Evolutionary conservation across 768 basidiomycete species (phyloP).

Genomic region (Amanita jacksonii): DNA sequence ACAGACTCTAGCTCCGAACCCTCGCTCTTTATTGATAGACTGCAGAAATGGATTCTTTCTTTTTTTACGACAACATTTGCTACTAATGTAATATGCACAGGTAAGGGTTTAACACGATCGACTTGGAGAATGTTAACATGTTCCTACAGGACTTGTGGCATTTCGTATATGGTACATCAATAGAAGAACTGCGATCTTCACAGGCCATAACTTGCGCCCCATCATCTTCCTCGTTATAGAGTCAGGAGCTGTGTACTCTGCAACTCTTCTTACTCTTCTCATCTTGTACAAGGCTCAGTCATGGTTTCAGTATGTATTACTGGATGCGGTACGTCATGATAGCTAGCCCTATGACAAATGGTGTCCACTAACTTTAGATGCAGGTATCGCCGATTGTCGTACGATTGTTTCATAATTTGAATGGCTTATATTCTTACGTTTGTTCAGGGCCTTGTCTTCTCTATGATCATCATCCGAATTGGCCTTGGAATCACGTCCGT

Average conservation of each 20-base stretch:
- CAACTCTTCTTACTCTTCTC: conserved; percentile 22
- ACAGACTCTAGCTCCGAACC: conserved; percentile 18
- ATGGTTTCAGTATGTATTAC: conserved; percentile 27
- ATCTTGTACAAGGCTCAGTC: conserved; percentile 23
- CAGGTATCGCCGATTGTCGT: conserved; percentile 3
- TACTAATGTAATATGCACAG: conserved; percentile 28
- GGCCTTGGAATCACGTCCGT: conserved; percentile 23
- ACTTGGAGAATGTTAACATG: not conserved
- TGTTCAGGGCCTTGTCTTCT: conserved; percentile 24
- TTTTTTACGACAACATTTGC: conserved; percentile 29
- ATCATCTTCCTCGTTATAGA: conserved; percentile 27
- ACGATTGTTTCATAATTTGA: not conserved
- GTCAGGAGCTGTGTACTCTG: conserved; percentile 28
- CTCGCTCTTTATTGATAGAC: conserved; percentile 22
- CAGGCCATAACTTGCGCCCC: conserved; percentile 19
- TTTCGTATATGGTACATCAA: conserved; percentile 26
- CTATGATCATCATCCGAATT: conserved; percentile 30
- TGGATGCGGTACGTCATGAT: conserved; percentile 24
- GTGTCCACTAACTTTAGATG: not conserved
- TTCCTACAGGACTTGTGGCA: conserved; percentile 19
- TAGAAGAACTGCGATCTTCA: conserved; percentile 15
- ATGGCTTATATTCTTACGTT: not conserved
- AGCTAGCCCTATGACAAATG: too few relatives aligned
- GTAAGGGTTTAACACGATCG: conserved; percentile 10
- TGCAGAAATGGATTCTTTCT: conserved; percentile 28